These are phyloP conservation scores for Isatis lusitanica DNA, from an alignment of 441 rosid genomes.

Conservation along the genomic window DNA sequence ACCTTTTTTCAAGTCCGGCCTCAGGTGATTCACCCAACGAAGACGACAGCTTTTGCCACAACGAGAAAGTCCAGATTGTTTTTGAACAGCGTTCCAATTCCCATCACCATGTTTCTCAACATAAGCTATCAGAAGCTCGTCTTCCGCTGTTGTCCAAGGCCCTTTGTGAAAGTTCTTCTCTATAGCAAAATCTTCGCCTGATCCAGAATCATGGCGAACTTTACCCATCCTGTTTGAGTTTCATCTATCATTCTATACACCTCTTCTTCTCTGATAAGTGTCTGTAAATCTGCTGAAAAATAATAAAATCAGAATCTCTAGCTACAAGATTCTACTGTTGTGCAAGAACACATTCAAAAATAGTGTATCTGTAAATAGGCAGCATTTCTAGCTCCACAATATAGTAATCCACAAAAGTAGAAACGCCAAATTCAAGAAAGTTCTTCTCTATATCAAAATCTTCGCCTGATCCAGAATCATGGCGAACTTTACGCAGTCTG, in stretches of 20 bases:
- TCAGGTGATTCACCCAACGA: constrained; percentile 96
- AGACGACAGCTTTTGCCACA: constrained; percentile 96
- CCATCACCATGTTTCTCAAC: constrained; percentile 92
- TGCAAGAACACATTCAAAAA: neutral
- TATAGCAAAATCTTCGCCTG: constrained; percentile 44
- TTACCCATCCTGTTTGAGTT: constrained; percentile 45
- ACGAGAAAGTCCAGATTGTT: constrained; percentile 83
- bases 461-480: no score
- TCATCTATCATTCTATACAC: constrained; percentile 41
- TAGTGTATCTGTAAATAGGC: neutral
- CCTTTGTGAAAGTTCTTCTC: constrained; percentile 67
- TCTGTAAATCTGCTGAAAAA: neutral
- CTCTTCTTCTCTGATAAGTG: neutral
- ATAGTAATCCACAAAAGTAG: neutral
- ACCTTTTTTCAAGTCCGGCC: constrained; percentile 90
- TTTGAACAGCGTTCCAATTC: constrained; percentile 95
- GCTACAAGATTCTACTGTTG: neutral
- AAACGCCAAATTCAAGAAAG: neutral
- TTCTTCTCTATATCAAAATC: no score
- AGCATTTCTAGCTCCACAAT: neutral
- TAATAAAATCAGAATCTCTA: neutral
- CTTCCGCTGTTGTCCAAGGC: constrained; percentile 92
- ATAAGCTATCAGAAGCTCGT: constrained; percentile 68
- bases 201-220: constrained; percentile 49
- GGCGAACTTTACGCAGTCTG: no score